These are phyloP conservation scores for Psilocybe cyanescens DNA, from an alignment of 768 basidiomycete species.

Conservation along the genomic window DNA sequence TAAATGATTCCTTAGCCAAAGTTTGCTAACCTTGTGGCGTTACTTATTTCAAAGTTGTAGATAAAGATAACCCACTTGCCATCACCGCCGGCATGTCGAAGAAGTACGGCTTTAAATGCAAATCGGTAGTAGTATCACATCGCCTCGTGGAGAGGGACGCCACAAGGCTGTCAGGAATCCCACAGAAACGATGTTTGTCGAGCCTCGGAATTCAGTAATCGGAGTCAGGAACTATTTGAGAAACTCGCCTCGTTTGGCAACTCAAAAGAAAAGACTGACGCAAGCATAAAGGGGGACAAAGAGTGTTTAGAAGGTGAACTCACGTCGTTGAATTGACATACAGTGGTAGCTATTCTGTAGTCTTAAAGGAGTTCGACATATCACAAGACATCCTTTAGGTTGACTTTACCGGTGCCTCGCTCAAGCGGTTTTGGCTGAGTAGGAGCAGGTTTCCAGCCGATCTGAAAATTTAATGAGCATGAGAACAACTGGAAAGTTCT, in stretches of 20 bases:
- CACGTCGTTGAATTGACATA: background rate
- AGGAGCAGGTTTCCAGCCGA: constrained; percentile 51
- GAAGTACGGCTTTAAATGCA: constrained; percentile 5
- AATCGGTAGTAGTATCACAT: background rate
- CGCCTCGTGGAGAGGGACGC: background rate
- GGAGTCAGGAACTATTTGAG: background rate
- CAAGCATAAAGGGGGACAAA: background rate
- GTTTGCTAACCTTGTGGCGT: constrained; percentile 4
- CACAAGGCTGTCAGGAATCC: background rate
- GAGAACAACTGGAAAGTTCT: background rate
- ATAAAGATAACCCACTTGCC: constrained; percentile 13
- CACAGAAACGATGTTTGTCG: background rate
- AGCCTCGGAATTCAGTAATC: background rate
- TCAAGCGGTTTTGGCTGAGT: constrained; percentile 48
- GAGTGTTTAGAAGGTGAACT: constrained; percentile 3
- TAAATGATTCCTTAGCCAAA: background rate
- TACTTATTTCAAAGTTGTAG: background rate
- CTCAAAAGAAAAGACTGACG: background rate
- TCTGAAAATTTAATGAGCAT: constrained; percentile 28
- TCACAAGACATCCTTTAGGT: constrained; percentile 45
- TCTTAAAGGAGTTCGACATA: constrained; percentile 9
- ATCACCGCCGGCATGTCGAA: constrained; percentile 17
- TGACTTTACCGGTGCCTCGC: constrained; percentile 48
- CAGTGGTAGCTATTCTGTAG: background rate
- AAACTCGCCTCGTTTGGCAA: constrained; percentile 8